Conservation (phyloP, 2,329 filamentous ascomycete species). For the Pyrenophora teres region DNA sequence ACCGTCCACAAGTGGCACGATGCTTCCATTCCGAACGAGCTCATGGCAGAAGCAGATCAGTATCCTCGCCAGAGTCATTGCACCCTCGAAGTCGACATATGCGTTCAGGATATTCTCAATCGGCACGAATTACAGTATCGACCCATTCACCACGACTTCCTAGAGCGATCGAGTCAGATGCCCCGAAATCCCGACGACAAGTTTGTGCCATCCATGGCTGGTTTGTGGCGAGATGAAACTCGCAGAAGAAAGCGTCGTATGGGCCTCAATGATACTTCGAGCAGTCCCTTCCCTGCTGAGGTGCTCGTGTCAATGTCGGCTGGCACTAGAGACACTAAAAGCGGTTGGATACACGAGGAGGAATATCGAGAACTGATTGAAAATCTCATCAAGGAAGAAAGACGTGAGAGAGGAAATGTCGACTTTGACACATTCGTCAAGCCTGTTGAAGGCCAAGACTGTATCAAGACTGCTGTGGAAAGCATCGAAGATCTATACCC, state of each 20-base stretch:
- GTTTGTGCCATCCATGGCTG: conserved; percentile 90
- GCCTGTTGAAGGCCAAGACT: conserved; percentile 57
- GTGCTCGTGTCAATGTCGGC: conserved; percentile 88
- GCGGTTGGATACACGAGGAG: conserved; percentile 91
- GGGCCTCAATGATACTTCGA: conserved; percentile 65
- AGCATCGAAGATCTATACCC: conserved; percentile 89
- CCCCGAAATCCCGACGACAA: conserved; percentile 66
- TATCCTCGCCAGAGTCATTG: conserved; percentile 85
- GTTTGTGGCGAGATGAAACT: conserved; percentile 89
- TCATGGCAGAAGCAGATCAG: conserved; percentile 64
- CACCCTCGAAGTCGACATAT: conserved; percentile 86
- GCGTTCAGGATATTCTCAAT: conserved; percentile 86
- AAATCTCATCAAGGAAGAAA: conserved; percentile 68
- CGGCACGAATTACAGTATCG: conserved; percentile 74
- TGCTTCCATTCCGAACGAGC: conserved; percentile 64
- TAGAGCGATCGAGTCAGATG: conserved; percentile 70
- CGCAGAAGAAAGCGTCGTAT: conserved; percentile 75
- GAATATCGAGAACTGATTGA: conserved; percentile 73
- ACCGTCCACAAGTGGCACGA: conserved; percentile 78
- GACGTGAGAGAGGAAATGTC: conserved; percentile 52
- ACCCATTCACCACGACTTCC: conserved; percentile 84
- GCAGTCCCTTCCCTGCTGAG: conserved; percentile 79
- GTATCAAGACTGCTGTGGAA: conserved; percentile 76
- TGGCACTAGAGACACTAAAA: conserved; percentile 70
- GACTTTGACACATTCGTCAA: conserved; percentile 71